These are phyloP conservation scores for Candida nonsorbophila DNA, from an alignment of 805 yeast species.

Conservation along the genomic window DNA sequence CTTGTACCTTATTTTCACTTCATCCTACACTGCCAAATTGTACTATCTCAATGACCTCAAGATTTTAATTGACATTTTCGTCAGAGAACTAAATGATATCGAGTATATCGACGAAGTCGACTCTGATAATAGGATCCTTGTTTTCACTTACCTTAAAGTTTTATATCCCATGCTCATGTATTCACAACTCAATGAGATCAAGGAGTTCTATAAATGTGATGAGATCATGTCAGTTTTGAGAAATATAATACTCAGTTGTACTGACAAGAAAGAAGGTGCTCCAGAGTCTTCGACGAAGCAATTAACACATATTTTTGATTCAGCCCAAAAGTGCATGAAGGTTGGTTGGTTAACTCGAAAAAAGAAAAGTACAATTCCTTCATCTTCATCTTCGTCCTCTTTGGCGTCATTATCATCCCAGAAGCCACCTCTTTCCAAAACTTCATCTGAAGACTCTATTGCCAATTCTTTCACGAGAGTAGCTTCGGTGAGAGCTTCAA, in stretches of 20 bases:
- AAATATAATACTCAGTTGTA: slow-evolving; percentile 29
- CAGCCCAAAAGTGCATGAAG: slow-evolving; percentile 28
- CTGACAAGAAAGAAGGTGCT: slow-evolving; percentile 1
- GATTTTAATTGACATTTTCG: slow-evolving; percentile 75
- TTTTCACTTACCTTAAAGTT: slow-evolving; percentile 57
- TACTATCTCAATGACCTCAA: slow-evolving; percentile 81
- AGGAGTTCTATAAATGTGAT: slow-evolving; percentile 51
- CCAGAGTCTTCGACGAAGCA: slow-evolving; percentile 5
- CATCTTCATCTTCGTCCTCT: slow-evolving; percentile 11
- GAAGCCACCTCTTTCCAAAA: background rate
- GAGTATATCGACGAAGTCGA: slow-evolving; percentile 52
- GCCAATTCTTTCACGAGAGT: slow-evolving; percentile 21
- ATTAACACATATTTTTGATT: slow-evolving; percentile 19
- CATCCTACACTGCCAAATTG: slow-evolving; percentile 56
- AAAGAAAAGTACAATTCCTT: background rate
- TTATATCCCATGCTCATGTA: slow-evolving; percentile 64
- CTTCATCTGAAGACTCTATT: slow-evolving; percentile 15
- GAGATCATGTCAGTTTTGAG: slow-evolving; percentile 49
- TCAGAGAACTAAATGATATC: slow-evolving; percentile 72
- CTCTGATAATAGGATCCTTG: slow-evolving; percentile 49
- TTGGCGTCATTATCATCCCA: slow-evolving; percentile 3
- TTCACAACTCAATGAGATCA: slow-evolving; percentile 49
- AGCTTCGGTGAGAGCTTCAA: slow-evolving; percentile 31
- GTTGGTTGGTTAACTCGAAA: slow-evolving; percentile 27
- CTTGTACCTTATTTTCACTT: slow-evolving; percentile 67